Evolutionary conservation across 352 stramenopile genomes (phyloP).

Genomic region (Phytopythium aichiense): DNA sequence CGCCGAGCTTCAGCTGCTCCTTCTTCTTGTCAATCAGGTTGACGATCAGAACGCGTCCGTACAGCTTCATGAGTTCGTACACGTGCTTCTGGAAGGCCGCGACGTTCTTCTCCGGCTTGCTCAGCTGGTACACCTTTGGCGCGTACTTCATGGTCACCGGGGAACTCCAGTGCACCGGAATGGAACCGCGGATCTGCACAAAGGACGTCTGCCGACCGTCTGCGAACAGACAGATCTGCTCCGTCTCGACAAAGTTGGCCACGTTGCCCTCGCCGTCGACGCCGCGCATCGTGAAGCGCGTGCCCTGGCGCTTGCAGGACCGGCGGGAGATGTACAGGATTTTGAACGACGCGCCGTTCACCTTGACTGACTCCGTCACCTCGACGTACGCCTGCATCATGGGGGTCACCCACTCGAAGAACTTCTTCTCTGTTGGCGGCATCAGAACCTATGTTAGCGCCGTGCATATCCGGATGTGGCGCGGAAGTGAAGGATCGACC

Average conservation of each 20-base stretch:
- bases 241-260: conserved; percentile 95
- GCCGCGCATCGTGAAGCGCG: conserved; percentile 92
- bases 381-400: conserved; percentile 77
- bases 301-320: conserved; percentile 78
- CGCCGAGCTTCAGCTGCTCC: conserved; percentile 90
- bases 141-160: conserved; percentile 91
- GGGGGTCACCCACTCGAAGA: conserved; percentile 73
- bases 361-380: conserved; percentile 37
- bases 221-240: conserved; percentile 88
- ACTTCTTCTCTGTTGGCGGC: conserved; percentile 47
- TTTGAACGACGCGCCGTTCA: conserved; percentile 50
- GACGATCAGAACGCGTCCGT: conserved; percentile 84
- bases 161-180: conserved; percentile 93
- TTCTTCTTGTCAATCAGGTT: conserved; percentile 96
- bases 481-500: not conserved
- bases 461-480: not conserved
- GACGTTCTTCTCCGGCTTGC: conserved; percentile 38
- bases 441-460: not conserved
- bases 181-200: conserved; percentile 91
- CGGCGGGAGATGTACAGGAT: conserved; percentile 74
- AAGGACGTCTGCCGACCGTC: conserved; percentile 57
- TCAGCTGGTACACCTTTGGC: conserved; percentile 77
- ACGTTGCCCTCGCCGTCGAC: conserved; percentile 89
- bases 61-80: conserved; percentile 59
- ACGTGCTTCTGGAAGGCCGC: conserved; percentile 52